Conservation (phyloP, 768 basidiomycete genomes). For the Mycena galopus region DNA sequence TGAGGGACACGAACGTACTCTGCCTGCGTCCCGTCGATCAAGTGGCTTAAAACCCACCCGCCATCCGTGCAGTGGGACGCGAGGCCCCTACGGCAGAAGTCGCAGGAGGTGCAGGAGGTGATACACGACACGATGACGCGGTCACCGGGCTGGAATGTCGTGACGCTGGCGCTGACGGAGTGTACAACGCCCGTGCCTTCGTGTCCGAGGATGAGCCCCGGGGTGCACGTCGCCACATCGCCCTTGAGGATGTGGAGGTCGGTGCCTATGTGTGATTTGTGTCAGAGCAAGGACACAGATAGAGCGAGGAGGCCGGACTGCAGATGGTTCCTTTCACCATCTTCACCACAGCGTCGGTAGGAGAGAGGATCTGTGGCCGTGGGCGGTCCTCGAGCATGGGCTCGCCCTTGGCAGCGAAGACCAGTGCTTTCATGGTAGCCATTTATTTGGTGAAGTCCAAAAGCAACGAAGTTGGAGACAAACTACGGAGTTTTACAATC, state of each 20-base stretch:
- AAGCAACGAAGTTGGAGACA: background rate
- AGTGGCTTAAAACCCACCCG: constrained; percentile 42
- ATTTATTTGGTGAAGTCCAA: background rate
- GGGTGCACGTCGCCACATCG: constrained; percentile 37
- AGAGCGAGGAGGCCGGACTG: constrained; percentile 18
- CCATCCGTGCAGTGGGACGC: constrained; percentile 41
- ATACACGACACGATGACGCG: constrained; percentile 33
- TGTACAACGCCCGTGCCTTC: too few species aligned
- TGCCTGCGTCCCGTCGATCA: constrained; percentile 42
- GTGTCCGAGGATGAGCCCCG: constrained; percentile 43
- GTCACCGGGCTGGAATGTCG: constrained; percentile 53
- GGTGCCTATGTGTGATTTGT: constrained; percentile 42
- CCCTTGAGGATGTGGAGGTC: constrained; percentile 52
- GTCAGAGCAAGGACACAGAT: background rate
- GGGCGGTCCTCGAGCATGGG: constrained; percentile 34
- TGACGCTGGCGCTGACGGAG: too few species aligned
- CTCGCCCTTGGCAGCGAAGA: constrained; percentile 19
- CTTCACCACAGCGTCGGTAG: constrained; percentile 40
- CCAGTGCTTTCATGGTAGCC: constrained; percentile 30
- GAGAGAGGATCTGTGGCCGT: constrained; percentile 30
- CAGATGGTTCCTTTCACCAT: constrained; percentile 40
- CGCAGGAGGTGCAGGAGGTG: constrained; percentile 40
- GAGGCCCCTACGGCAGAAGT: constrained; percentile 36
- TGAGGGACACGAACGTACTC: constrained; percentile 43
- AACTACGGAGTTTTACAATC: too few species aligned